phyloP scores from a whole-genome alignment of 148 eudicot species.

The Nepenthes mirabilis region DNA sequence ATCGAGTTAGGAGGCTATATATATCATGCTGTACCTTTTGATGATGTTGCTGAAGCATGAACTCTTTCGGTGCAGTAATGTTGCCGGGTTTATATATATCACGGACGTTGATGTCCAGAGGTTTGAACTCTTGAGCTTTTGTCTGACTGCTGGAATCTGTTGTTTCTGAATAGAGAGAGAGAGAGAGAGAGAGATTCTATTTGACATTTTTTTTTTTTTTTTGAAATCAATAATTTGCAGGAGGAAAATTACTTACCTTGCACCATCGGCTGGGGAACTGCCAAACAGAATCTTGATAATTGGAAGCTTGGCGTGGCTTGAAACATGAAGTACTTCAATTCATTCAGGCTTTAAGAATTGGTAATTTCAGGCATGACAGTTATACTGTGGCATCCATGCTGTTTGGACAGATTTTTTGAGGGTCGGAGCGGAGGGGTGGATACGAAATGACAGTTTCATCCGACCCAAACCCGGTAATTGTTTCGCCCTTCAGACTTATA shows the following conservation, averaged over 20 bases:
- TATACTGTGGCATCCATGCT: no score
- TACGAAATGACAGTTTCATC: no score
- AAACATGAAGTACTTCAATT: constrained; percentile 6
- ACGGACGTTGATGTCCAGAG: constrained; percentile 74
- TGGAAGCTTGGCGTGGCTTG: constrained; percentile 72
- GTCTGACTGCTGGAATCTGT: background rate
- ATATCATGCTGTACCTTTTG: no score
- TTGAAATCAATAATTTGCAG: constrained; percentile 20
- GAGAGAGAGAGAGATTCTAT: background rate
- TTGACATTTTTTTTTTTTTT: background rate
- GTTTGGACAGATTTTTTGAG: no score
- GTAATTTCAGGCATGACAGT: no score
- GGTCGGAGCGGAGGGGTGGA: no score
- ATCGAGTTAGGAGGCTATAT: no score
- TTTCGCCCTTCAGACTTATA: no score
- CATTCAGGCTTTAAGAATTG: no score
- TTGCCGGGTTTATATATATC: constrained; percentile 85
- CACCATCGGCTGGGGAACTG: constrained; percentile 81
- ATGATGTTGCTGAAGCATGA: background rate
- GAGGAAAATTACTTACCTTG: constrained; percentile 69
- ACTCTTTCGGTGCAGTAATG: constrained; percentile 42
- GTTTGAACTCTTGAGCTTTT: constrained; percentile 18
- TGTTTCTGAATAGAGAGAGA: background rate
- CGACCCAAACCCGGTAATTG: no score
- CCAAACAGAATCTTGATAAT: constrained; percentile 60